These are phyloP conservation scores for Psophocarpus tetragonolobus DNA, from an alignment of 306 rosid genomes.

Conservation along the genomic window DNA sequence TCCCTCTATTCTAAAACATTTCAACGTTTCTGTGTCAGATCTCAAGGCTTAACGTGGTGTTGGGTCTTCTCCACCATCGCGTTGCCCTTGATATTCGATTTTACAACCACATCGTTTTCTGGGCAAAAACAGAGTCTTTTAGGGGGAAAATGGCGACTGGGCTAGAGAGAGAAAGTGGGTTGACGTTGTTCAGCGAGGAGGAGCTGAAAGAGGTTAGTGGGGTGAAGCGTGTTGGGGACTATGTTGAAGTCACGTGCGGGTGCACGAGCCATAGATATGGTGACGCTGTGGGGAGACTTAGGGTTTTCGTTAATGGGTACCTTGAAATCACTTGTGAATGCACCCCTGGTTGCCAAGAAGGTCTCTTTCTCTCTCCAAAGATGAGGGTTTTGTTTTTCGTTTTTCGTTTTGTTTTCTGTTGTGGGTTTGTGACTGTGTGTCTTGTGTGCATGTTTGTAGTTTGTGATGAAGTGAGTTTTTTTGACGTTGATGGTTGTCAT, in stretches of 20 bases:
- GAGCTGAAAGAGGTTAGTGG: slow-evolving; percentile 91
- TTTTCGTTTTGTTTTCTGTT: neutral
- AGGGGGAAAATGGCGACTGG: slow-evolving; percentile 61
- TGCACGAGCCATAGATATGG: slow-evolving; percentile 97
- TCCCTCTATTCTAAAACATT: slow-evolving; percentile 43
- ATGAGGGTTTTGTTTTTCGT: slow-evolving; percentile 24
- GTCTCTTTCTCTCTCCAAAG: slow-evolving; percentile 51
- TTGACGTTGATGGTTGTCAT: slow-evolving; percentile 64
- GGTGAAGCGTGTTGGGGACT: slow-evolving; percentile 63
- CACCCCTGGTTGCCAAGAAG: slow-evolving; percentile 99
- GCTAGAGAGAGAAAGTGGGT: slow-evolving; percentile 59
- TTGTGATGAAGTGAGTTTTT: slow-evolving; percentile 26
- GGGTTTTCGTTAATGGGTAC: slow-evolving; percentile 90
- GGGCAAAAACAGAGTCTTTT: slow-evolving; percentile 49
- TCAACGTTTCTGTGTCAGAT: slow-evolving; percentile 68
- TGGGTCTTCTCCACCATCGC: slow-evolving; percentile 26
- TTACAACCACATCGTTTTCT: slow-evolving; percentile 29
- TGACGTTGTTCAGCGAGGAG: slow-evolving; percentile 73
- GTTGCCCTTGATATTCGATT: slow-evolving; percentile 28
- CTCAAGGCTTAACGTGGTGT: slow-evolving; percentile 65
- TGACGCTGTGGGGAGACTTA: slow-evolving; percentile 98
- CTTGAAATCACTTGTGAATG: slow-evolving; percentile 93
- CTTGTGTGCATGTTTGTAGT: slow-evolving; percentile 43
- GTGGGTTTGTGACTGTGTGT: slow-evolving; percentile 24
- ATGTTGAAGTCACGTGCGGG: slow-evolving; percentile 90